Conservation (phyloP, 495 filamentous ascomycete genomes). For the Aspergillus homomorphus region DNA sequence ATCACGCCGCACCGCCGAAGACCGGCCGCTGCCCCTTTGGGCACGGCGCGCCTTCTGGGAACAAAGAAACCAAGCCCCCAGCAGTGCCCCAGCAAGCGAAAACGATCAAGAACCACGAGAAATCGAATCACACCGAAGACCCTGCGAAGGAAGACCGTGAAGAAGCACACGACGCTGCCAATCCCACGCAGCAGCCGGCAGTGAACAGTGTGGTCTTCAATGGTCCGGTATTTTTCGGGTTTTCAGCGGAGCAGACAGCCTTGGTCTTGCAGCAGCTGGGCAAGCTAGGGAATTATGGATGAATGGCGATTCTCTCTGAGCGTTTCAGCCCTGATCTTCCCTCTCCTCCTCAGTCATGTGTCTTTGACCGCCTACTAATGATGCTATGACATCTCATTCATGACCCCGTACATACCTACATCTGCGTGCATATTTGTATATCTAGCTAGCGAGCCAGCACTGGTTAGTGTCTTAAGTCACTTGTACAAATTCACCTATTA, state of each 20-base stretch:
- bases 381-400: not conserved
- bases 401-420: not conserved
- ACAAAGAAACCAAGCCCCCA: slow-evolving; percentile 16
- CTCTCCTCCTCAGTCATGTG: no score
- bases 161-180: not conserved
- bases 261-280: slow-evolving; percentile 59
- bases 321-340: not conserved
- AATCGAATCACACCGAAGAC: not conserved
- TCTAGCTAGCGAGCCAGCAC: not conserved
- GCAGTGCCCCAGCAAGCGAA: not conserved
- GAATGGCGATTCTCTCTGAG: not conserved
- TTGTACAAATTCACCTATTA: no score
- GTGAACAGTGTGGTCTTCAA: slow-evolving; percentile 70
- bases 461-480: not conserved
- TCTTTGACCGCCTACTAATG: not conserved
- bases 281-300: slow-evolving; percentile 6
- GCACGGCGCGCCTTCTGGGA: slow-evolving; percentile 29
- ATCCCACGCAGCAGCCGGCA: not conserved
- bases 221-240: slow-evolving; percentile 87
- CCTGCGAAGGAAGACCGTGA: slow-evolving; percentile 2
- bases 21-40: slow-evolving; percentile 51
- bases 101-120: not conserved
- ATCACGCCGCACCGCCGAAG: slow-evolving; percentile 22
- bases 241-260: slow-evolving; percentile 74
- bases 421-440: not conserved